These are phyloP conservation scores for Aureobasidium melanogenum DNA, from an alignment of 2,329 filamentous ascomycete genomes.

Conservation along the genomic window DNA sequence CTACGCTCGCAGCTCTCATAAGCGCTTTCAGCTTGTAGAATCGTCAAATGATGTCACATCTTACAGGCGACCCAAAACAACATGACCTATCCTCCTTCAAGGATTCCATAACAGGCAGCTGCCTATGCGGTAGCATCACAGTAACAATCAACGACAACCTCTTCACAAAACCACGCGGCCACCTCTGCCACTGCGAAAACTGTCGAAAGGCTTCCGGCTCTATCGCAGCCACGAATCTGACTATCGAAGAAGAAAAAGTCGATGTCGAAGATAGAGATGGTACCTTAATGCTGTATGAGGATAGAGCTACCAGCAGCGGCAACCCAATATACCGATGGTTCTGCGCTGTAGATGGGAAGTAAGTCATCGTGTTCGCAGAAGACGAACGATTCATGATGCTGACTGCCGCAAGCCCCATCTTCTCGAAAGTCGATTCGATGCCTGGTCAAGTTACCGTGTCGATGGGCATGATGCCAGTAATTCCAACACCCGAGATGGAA, in stretches of 20 bases:
- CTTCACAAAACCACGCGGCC: constrained; percentile 36
- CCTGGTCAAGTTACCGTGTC: constrained; percentile 40
- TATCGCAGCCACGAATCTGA: constrained; percentile 32
- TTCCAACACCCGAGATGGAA: constrained; percentile 39
- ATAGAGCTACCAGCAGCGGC: constrained; percentile 38
- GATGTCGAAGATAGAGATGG: constrained; percentile 36
- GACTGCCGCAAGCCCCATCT: constrained; percentile 33
- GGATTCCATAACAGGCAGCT: constrained; percentile 31
- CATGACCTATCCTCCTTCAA: constrained; percentile 27
- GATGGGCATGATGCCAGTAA: constrained; percentile 42
- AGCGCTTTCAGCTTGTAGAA: neutral
- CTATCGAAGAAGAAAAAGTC: constrained; percentile 38
- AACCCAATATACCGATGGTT: constrained; percentile 38
- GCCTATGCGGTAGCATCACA: constrained; percentile 39
- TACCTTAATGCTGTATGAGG: constrained; percentile 37
- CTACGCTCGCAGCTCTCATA: no score
- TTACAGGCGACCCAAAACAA: constrained; percentile 33
- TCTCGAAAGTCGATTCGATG: constrained; percentile 23
- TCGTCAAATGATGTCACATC: constrained; percentile 20
- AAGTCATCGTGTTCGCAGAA: constrained; percentile 18
- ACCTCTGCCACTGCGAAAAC: constrained; percentile 44
- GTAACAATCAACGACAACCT: constrained; percentile 41
- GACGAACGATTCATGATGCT: neutral
- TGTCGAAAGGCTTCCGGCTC: constrained; percentile 43
- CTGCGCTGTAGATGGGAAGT: constrained; percentile 38